A percentile compares a stretch with the other conserved stretches of the same genome.
Conservation (phyloP, 2,329 filamentous ascomycete genomes). For the Ascochyta clinopodiicola region DNA sequence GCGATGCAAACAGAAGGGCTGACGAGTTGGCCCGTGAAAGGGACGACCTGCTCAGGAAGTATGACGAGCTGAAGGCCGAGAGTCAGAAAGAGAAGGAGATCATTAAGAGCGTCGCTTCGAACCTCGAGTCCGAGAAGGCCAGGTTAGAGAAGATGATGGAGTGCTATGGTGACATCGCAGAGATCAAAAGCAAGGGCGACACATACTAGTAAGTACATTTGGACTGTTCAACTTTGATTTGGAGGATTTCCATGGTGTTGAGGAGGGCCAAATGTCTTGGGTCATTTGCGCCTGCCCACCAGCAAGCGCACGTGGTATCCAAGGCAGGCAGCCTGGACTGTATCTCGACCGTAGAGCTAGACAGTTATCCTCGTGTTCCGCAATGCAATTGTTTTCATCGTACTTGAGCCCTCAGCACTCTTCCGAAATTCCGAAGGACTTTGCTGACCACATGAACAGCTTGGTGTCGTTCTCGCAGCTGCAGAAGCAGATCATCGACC, state of each 20-base stretch:
- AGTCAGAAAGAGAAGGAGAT: conserved; percentile 47
- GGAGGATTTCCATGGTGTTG: conserved; percentile 18
- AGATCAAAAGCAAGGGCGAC: conserved; percentile 53
- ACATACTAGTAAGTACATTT: conserved; percentile 53
- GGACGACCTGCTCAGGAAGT: conserved; percentile 44
- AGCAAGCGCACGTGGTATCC: conserved; percentile 15
- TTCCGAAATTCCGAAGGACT: conserved; percentile 13
- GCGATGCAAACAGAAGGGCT: conserved; percentile 43
- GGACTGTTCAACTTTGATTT: conserved; percentile 27
- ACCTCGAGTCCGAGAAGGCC: conserved; percentile 51
- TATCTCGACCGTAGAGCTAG: conserved; percentile 20
- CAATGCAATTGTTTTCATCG: conserved; percentile 37
- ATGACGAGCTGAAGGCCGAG: conserved; percentile 41
- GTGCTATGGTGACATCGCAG: conserved; percentile 50
- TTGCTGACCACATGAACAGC: conserved; percentile 45
- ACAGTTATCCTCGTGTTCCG: conserved; percentile 17
- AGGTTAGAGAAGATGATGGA: conserved; percentile 53
- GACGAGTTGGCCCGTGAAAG: conserved; percentile 43
- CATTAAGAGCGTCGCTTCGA: conserved; percentile 48
- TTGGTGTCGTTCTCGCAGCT: conserved; percentile 60
- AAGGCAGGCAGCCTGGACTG: conserved; percentile 21
- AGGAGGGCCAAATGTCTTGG: conserved; percentile 22
- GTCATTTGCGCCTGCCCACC: conserved; percentile 17
- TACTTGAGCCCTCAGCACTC: conserved; percentile 13
- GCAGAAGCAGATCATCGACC: conserved; percentile 58